Base-by-base conservation (phyloP, 2,329 filamentous ascomycete genomes). In the Fusarium tuaranense region DNA sequence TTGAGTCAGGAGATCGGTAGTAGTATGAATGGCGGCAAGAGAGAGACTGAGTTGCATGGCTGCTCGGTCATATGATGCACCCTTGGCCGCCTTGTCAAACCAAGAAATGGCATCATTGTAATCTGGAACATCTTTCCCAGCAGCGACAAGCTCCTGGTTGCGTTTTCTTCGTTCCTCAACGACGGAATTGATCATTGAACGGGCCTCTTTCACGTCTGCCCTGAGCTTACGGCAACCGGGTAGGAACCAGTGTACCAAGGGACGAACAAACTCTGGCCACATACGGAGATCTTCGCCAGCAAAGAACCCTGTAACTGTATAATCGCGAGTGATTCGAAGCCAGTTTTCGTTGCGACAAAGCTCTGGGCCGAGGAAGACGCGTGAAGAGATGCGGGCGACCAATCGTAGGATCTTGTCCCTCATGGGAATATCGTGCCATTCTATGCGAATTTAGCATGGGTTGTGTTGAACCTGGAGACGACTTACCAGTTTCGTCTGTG, bases 351-450 rank as follows among this genome's bases (percentile, higher is more conserved):
- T 63, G 14, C 64, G 57, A 18, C 57, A 60, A 7, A 67, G 48
- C 34, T 62, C 57, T n/a, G 46, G 22, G 7, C 64, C 64, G 7
- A 67, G 64, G 22, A 67, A 67, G 14, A 67, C 58, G 5, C 34
- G 44, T 3, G 57, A 44, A 6, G 58, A 41, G 18, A 61, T 41
- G 0, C 58, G 58, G 16, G 58, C 38, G 5, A 61, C 38, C 4
- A 61, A n/a, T n/a, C 18, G 36, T 13, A 44, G 25, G 5, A 61
- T 10, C 16, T 32, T 18, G n/a, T 61, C 39, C 9, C 39, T 25
- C 36, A 61, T 44, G n/a, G 58, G n/a, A 9, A 61, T 30, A 18
- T 7, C 39, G 18, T 61, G 58, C 58, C 58, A 61, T 13, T 22
- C 58, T 61, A 12, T 38, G 12, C 0, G 3, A 22, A 7, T 46